A percentile compares a stretch with the other conserved stretches of the same genome.
Conservation (phyloP, 73 alveolate species). For the Paraurostyla sp. region DNA sequence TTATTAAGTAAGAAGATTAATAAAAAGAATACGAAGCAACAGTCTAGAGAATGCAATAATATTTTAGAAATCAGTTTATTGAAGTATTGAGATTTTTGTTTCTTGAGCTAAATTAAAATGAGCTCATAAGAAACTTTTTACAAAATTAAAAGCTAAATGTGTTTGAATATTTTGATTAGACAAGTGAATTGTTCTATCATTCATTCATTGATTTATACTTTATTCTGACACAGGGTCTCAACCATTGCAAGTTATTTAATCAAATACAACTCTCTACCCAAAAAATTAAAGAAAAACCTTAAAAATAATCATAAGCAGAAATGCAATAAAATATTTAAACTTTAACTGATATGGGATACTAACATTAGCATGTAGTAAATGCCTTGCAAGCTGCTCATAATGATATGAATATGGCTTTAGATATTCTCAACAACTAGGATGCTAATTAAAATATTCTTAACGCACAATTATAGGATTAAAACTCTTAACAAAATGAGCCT, state of each 20-base stretch:
- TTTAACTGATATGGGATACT: neutral
- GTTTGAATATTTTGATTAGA: slow-evolving; percentile 1
- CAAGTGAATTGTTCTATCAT: slow-evolving; percentile 37
- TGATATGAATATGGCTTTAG: neutral
- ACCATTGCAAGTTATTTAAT: neutral
- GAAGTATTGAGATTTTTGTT: slow-evolving; percentile 4
- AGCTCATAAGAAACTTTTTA: neutral
- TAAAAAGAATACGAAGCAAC: slow-evolving; percentile 10
- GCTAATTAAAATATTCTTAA: too few species aligned
- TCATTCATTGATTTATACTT: slow-evolving; percentile 7
- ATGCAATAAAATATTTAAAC: neutral
- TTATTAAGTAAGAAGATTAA: neutral
- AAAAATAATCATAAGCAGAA: neutral
- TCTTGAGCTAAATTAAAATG: slow-evolving; percentile 17
- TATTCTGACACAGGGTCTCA: slow-evolving; percentile 15
- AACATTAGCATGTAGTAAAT: neutral
- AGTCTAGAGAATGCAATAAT: neutral
- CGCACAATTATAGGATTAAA: too few species aligned
- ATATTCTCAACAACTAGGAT: neutral
- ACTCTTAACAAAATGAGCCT: too few species aligned
- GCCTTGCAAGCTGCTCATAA: neutral
- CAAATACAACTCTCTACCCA: neutral
- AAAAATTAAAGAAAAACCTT: neutral
- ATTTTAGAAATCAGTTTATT: neutral
- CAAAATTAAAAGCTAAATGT: neutral